phyloP scores from a whole-genome alignment of 192 early-diverging fungal species.

The Coemansia sp. region DNA sequence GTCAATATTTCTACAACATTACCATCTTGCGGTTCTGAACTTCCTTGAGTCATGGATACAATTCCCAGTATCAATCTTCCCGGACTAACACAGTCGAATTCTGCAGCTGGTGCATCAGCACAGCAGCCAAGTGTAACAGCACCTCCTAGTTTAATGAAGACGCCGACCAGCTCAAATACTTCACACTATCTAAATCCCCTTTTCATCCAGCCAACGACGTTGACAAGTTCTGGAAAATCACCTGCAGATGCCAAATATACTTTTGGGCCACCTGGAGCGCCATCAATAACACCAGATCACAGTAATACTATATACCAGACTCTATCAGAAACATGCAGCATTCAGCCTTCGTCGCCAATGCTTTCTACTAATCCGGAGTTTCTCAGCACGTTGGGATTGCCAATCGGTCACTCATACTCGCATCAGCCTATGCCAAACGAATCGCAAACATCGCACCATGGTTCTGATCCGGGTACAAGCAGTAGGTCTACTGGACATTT shows the following conservation, averaged over 20 bases:
- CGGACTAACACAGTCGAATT: not conserved
- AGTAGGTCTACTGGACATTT: not conserved
- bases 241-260: not conserved
- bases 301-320: not conserved
- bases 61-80: not conserved
- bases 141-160: not conserved
- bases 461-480: not conserved
- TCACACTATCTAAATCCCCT: not conserved
- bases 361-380: not conserved
- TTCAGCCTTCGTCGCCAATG: not conserved
- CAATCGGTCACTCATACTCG: constrained; percentile 22
- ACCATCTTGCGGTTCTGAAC: not conserved
- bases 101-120: not conserved
- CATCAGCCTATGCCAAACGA: constrained; percentile 16
- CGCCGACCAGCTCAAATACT: not conserved
- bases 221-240: not conserved
- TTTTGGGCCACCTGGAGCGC: not conserved
- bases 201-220: not conserved
- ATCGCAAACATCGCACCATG: not conserved
- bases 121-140: not conserved
- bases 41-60: not conserved
- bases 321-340: not conserved
- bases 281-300: not conserved
- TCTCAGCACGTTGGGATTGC: not conserved
- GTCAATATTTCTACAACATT: not conserved